Evolutionary conservation across 2,329 filamentous ascomycete species (phyloP).

Genomic region (Xylariomycetidae sp.): DNA sequence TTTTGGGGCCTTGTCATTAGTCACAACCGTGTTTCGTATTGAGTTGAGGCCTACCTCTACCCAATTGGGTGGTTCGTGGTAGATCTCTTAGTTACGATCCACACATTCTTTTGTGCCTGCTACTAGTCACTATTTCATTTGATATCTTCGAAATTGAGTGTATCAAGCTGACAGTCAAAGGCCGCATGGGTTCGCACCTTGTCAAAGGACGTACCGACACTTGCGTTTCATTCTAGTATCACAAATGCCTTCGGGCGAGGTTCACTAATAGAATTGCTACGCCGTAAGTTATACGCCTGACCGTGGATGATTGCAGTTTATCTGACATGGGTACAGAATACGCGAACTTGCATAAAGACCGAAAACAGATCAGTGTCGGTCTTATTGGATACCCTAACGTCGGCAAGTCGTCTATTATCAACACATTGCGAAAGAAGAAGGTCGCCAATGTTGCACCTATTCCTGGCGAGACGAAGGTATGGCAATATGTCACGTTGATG

Average conservation of each 20-base stretch:
- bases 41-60: conserved; percentile 90
- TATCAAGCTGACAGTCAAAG: conserved; percentile 32
- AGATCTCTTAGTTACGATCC: conserved; percentile 99
- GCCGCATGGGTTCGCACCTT: conserved; percentile 86
- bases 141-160: too few species aligned
- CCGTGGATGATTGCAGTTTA: too few species aligned
- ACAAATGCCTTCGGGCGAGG: conserved; percentile 97
- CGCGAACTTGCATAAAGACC: conserved; percentile 77
- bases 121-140: background rate
- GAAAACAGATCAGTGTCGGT: conserved; percentile 60
- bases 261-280: conserved; percentile 81
- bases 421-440: conserved; percentile 89
- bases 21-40: conserved; percentile 74
- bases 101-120: conserved; percentile 54
- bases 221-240: conserved; percentile 90
- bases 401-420: conserved; percentile 95
- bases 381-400: conserved; percentile 86
- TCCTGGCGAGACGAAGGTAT: conserved; percentile 93
- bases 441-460: conserved; percentile 92
- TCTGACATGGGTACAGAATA: too few species aligned
- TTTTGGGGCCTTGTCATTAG: conserved; percentile 82
- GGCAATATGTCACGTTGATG: conserved; percentile 96
- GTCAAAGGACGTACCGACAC: conserved; percentile 86
- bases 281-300: too few species aligned
- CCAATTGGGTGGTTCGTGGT: conserved; percentile 57